Evolutionary conservation across 208 protist species (phyloP), one percentile per base, ranked within the genome.

Genomic region (Entamoeba histolytica): DNA sequence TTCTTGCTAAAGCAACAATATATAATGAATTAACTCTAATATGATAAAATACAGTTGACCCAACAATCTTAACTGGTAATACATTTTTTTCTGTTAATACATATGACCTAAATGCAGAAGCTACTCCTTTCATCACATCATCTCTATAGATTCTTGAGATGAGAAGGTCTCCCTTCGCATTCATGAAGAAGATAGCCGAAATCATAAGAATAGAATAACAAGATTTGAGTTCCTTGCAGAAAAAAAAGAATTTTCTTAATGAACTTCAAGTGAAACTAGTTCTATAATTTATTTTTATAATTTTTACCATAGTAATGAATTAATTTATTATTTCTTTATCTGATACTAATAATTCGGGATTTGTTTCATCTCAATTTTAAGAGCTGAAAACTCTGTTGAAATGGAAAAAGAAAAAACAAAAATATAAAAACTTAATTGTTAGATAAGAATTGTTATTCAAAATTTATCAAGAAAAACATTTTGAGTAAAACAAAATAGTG

Each of bases 41-140:
- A 94, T 96, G 97, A 49, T 95, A 95, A 92, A 97, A 98, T 87
- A 97, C 92, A 50, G 98, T 94, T n/a, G 95, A 95, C 15, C 97
- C 97, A 50, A 97, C 94, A 10, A 35, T 49, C 39, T 47, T 91
- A n/a, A 87, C 28, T 10, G 52, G 93, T 50, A 8, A 44, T n/a
- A 78, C 31, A n/a, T 51, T 61, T 92, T 44, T 91, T 17, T 39
- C 12, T 8, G 49, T 28, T 19, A 49, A 17, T 50, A 92, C 49
- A 47, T 93, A 47, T 14, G 61, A 47, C 5, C 50, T 10, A 49
- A 92, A 91, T 35, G 39, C 28, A 49, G 87, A 19, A 44, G 93
- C 93, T 23, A 47, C 49, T 19, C 49, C 31, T 39, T 51, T 39
- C 91, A 49, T 91, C 4, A 92, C 61, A 91, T 93, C 93, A 50